phyloP scores from a whole-genome alignment of 768 basidiomycete species.

The Suillus lakei region DNA sequence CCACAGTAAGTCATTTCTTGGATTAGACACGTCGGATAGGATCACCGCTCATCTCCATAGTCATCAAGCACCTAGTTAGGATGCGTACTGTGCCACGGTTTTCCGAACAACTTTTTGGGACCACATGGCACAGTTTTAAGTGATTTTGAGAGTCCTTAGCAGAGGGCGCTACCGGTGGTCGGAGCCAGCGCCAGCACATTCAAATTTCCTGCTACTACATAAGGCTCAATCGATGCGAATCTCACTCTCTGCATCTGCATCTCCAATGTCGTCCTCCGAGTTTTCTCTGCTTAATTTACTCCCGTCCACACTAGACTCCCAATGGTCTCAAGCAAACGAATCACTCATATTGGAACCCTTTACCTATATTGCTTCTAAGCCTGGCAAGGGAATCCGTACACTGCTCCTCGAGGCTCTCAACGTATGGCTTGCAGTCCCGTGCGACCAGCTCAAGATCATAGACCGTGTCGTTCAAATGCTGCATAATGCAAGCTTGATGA shows the following conservation, averaged over 20 bases:
- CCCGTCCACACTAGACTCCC: neutral
- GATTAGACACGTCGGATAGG: neutral
- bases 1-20: neutral
- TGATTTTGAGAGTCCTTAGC: neutral
- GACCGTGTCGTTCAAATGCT: slow-evolving; percentile 89
- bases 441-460: slow-evolving; percentile 71
- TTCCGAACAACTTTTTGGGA: neutral
- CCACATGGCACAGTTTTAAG: neutral
- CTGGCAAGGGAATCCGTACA: slow-evolving; percentile 91
- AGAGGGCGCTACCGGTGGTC: neutral
- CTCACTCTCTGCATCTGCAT: neutral
- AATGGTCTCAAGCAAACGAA: slow-evolving; percentile 42
- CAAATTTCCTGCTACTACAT: neutral
- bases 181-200: neutral
- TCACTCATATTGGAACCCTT: slow-evolving; percentile 79
- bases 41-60: neutral
- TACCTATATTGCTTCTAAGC: slow-evolving; percentile 78
- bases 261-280: neutral
- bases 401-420: slow-evolving; percentile 94
- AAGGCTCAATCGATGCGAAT: neutral
- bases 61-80: neutral
- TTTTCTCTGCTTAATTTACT: neutral
- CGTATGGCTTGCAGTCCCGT: slow-evolving; percentile 83
- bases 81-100: neutral
- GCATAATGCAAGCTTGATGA: slow-evolving; percentile 92